Conservation (phyloP, 441 rosid genomes). For the Eutrema salsugineum region DNA sequence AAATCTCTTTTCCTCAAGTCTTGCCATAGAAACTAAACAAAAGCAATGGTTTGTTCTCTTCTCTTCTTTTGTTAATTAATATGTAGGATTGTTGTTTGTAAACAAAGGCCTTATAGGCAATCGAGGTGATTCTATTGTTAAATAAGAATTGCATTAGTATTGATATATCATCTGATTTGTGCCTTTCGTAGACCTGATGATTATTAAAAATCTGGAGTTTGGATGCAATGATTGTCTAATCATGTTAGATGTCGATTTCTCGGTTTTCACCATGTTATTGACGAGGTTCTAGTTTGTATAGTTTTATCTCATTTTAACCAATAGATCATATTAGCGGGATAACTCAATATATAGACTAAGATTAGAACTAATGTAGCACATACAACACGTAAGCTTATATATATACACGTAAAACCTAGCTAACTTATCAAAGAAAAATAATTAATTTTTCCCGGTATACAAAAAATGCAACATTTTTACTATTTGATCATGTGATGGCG, state of each 20-base stretch:
- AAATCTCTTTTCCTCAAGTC: slow-evolving; percentile 10
- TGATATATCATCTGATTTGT: neutral
- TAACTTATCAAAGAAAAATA: neutral
- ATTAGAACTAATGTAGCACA: neutral
- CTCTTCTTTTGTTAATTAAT: neutral
- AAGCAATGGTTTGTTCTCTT: slow-evolving; percentile 28
- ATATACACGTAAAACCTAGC: neutral
- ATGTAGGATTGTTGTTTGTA: neutral
- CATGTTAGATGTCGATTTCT: neutral
- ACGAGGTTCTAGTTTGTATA: neutral
- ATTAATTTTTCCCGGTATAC: neutral
- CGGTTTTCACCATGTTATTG: neutral
- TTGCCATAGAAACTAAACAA: neutral
- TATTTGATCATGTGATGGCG: neutral
- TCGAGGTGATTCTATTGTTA: neutral
- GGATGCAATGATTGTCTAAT: neutral
- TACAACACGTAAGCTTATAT: neutral
- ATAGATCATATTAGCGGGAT: neutral
- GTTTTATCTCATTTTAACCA: neutral
- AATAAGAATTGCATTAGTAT: neutral
- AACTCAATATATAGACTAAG: neutral
- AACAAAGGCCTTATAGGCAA: neutral
- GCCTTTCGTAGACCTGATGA: neutral
- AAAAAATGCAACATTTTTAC: neutral
- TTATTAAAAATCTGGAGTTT: neutral